These are phyloP conservation scores for Macrocybe gigantea DNA, from an alignment of 768 basidiomycete genomes.

Conservation along the genomic window DNA sequence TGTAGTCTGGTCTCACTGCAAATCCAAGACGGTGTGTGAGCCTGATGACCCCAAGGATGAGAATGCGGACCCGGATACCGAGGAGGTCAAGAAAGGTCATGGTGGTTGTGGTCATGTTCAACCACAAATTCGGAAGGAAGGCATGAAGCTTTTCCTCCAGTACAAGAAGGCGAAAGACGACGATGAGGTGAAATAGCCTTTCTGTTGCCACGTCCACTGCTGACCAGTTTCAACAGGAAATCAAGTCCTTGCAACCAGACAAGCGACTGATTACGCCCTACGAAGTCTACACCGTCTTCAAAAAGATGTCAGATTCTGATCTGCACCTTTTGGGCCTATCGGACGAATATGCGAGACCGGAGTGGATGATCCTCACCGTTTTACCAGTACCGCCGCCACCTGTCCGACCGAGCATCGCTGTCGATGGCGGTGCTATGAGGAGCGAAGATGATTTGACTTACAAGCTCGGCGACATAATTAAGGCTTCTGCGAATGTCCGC, in stretches of 20 bases:
- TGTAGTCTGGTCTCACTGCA: conserved; percentile 81
- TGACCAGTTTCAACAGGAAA: conserved; percentile 44
- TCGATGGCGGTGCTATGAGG: conserved; percentile 94
- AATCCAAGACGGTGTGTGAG: conserved; percentile 85
- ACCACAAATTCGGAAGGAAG: conserved; percentile 89
- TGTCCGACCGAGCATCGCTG: conserved; percentile 95
- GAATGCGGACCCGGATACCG: conserved; percentile 58
- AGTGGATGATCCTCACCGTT: conserved; percentile 99
- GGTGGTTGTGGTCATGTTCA: conserved; percentile 96
- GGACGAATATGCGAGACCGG: conserved; percentile 93
- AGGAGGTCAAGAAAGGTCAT: conserved; percentile 83
- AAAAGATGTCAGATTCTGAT: conserved; percentile 91
- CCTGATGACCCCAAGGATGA: conserved; percentile 87
- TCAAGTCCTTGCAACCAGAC: conserved; percentile 76
- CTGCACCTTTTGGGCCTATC: conserved; percentile 87
- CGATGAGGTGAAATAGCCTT: conserved; percentile 69
- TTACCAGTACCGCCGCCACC: conserved; percentile 97
- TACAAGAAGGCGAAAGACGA: conserved; percentile 95
- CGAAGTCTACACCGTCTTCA: conserved; percentile 91
- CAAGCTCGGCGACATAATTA: conserved; percentile 95
- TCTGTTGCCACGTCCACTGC: conserved; percentile 3
- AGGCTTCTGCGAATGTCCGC: conserved; percentile 87
- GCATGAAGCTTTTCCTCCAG: conserved; percentile 88
- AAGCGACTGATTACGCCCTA: conserved; percentile 78
- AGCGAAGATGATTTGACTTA: conserved; percentile 99